Evolutionary conservation across 2,329 filamentous ascomycete genomes (phyloP).

Genomic region (Teratosphaeria destructans): DNA sequence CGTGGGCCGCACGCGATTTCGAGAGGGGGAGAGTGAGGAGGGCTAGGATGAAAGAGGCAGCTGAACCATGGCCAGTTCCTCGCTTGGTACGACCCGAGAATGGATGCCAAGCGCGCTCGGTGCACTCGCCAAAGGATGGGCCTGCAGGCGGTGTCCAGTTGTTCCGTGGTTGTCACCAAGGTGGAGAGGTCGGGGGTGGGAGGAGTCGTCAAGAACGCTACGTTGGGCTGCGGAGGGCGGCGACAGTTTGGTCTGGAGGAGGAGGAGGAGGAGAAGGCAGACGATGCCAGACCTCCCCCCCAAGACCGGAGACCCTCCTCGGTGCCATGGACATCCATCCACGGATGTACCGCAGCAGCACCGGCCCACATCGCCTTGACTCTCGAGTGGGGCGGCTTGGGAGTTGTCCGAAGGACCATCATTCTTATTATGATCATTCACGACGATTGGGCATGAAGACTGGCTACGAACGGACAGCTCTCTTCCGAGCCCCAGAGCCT

Average conservation of each 20-base stretch:
- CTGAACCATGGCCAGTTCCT: not conserved
- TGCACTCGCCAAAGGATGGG: not conserved
- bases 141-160: no score
- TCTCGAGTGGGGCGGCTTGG: not conserved
- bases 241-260: not conserved
- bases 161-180: not conserved
- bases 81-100: not conserved
- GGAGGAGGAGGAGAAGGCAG: not conserved
- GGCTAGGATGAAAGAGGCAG: not conserved
- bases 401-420: not conserved
- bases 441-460: not conserved
- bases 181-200: no score
- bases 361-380: no score
- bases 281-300: no score
- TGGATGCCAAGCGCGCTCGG: not conserved
- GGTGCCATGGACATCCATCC: not conserved
- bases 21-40: not conserved
- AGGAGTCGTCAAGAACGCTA: no score
- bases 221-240: not conserved
- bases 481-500: not conserved
- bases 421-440: no score
- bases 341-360: not conserved
- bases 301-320: not conserved
- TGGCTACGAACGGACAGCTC: not conserved
- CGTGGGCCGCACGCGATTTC: not conserved